Evolutionary conservation across 441 rosid genomes (phyloP).

Genomic region (Croton laevigatus): DNA sequence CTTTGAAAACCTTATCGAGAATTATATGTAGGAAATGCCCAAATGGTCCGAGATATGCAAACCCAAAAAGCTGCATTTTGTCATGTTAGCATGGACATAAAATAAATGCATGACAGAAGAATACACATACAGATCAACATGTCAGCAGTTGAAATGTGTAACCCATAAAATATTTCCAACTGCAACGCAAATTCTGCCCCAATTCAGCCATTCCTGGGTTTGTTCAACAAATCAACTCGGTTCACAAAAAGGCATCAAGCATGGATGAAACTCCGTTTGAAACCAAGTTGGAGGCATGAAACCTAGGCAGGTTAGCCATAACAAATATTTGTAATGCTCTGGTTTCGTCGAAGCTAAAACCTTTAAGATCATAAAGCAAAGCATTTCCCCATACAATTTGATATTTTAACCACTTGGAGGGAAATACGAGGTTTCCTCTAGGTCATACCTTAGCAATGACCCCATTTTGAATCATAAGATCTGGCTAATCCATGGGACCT

Average conservation of each 20-base stretch:
- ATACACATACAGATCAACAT: slow-evolving; percentile 1
- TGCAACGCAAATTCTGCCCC: background rate
- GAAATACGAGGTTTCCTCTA: background rate
- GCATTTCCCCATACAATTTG: background rate
- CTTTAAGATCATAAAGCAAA: background rate
- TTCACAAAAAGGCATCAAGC: background rate
- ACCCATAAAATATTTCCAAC: background rate
- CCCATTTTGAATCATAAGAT: background rate
- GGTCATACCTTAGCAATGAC: background rate
- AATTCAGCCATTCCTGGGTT: background rate
- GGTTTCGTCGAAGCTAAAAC: background rate
- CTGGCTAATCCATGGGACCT: background rate
- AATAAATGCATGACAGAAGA: background rate
- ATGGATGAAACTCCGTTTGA: background rate
- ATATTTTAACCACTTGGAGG: background rate
- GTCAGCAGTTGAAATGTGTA: background rate
- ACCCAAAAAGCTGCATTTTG: slow-evolving; percentile 65
- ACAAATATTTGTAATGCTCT: background rate
- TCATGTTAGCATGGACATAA: slow-evolving; percentile 7
- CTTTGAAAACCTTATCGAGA: slow-evolving; percentile 73
- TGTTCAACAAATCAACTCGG: background rate
- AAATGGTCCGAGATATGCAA: slow-evolving; percentile 80
- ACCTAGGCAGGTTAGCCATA: background rate
- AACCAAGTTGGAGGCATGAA: background rate
- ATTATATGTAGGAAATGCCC: slow-evolving; percentile 70